phyloP scores from a whole-genome alignment of 2,329 filamentous ascomycete species.

The Diplocarpon mali region DNA sequence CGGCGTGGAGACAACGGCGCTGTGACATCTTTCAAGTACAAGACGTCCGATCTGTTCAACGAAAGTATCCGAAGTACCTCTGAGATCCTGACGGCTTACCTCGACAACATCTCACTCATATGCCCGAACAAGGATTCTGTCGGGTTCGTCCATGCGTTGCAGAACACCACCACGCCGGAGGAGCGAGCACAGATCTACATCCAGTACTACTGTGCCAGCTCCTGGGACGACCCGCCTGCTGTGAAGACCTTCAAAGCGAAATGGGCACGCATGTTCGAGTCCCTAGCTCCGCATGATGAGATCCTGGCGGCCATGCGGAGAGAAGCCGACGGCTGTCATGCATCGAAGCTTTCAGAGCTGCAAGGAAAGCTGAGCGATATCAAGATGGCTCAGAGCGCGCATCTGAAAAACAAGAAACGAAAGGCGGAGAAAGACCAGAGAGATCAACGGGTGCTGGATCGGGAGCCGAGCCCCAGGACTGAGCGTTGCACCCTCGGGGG shows the following conservation, averaged over 20 bases:
- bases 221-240: conserved; percentile 13
- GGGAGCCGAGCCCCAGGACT: conserved; percentile 10
- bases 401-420: conserved; percentile 21
- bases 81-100: conserved; percentile 13
- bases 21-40: neutral
- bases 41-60: conserved; percentile 8
- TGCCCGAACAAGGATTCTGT: conserved; percentile 7
- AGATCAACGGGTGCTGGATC: conserved; percentile 9
- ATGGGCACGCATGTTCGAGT: conserved; percentile 23
- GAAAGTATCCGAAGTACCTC: conserved; percentile 3
- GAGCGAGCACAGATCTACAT: conserved; percentile 20
- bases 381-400: conserved; percentile 23
- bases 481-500: conserved; percentile 15
- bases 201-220: conserved; percentile 20
- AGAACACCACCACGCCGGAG: conserved; percentile 15
- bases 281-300: conserved; percentile 16
- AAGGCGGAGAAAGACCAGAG: conserved; percentile 19
- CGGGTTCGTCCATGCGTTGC: conserved; percentile 10
- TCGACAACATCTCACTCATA: conserved; percentile 3
- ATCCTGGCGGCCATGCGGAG: conserved; percentile 20
- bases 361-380: conserved; percentile 17
- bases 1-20: conserved; percentile 5
- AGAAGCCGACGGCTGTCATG: conserved; percentile 17
- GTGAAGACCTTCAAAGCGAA: conserved; percentile 24
- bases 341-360: conserved; percentile 12